Base-by-base conservation (phyloP, 805 yeast genomes). In the Candida koratica region DNA sequence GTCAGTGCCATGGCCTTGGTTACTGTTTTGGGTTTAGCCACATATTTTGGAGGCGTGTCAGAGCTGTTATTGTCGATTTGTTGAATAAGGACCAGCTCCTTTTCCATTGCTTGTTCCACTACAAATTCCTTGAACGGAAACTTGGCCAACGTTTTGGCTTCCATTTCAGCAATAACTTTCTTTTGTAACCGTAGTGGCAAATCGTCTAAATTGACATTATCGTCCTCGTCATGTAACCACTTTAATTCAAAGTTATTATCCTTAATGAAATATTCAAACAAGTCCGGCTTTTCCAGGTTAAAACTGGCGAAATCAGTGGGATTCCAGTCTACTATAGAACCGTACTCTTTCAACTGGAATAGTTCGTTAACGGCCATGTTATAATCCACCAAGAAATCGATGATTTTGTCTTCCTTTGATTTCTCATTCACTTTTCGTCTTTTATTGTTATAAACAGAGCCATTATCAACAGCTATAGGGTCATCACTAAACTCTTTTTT, bases 261-360 rank as follows among this genome's bases (percentile, higher is more conserved):
- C 11, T 55, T 48, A 10, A 57, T 35, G 36, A 62, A 64, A 20
- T 52, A 48, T 28, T 60, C 61, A 37, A 51, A 60, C 12, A 56
- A 46, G 32, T 58, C 69, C 4, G 68, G 64, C 22, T 58, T 43
- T 12, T 56, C 61, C 9, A 48, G 19, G 18, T 47, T 32, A 13
- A 36, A 36, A 7, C 43, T 31, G 1, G 45, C 41, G 42, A 60
- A 60, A 34, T 60, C 75, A 35, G 53, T 9, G 0, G 88, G 88
- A 44, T 80, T 73, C 73, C 79, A 83, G 13, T 74, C 75, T 0
- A 70, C 74, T 28, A 81, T 52, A 0, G 85, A 77, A 14, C 77
- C 75, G 51, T 71, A 82, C 45, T 79, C 75, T 38, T 68, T 60
- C 17, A 83, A 56, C 50, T 82, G 86, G 47, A 76, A 81, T 13